Base-by-base conservation (phyloP, 2,329 filamentous ascomycete genomes). In the Pseudocercospora pini-densiflorae region DNA sequence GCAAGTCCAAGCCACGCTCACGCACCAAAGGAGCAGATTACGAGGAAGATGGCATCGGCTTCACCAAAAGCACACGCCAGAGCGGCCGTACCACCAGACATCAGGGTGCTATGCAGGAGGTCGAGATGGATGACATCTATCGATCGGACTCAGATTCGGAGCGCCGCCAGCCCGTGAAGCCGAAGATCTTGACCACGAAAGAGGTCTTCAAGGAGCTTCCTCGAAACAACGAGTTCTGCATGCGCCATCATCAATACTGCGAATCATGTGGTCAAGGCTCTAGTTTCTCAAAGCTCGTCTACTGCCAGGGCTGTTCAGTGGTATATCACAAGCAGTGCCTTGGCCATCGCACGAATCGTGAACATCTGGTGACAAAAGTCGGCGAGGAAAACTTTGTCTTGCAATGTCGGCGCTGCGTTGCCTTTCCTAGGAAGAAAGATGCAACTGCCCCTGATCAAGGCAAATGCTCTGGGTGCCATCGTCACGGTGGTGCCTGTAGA, bases 321-420 rank as follows among this genome's bases (percentile, higher is more conserved):
- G 86, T 91, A 0, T 97, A 93, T 72, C 95, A 99, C 79, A 92
- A 92, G 77, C 81, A 81, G 47, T 99, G 95, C 75, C 84, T 99
- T 29, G 93, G 94, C 0, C 83, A 85, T 58, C 88, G 95, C 59
- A 87, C 86, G 60, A 82, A 78, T 12, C 87, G 95, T 67, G 93
- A 97, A n/a, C 95, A 98, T 77, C 81, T 95, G 40, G 92, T 92
- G 9, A 98, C 93, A 24, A 99, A 98, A 77, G 80, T 97, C 61
- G 89, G 84, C 1, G 83, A 90, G 0, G 88, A 90, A 1, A 80
- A 90, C 43, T 98, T 97, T 72, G 89, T 99, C 16, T 81, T 99
- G 45, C 95, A 99, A 77, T 99, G 95, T 80, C 90, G 89, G 70
- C 91, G 89, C 64, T 99, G 95, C 77, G 86, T 98, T 68, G 90